phyloP scores from a whole-genome alignment of 202 grass and related monocot species.

The Dendrocalamus latiflorus region DNA sequence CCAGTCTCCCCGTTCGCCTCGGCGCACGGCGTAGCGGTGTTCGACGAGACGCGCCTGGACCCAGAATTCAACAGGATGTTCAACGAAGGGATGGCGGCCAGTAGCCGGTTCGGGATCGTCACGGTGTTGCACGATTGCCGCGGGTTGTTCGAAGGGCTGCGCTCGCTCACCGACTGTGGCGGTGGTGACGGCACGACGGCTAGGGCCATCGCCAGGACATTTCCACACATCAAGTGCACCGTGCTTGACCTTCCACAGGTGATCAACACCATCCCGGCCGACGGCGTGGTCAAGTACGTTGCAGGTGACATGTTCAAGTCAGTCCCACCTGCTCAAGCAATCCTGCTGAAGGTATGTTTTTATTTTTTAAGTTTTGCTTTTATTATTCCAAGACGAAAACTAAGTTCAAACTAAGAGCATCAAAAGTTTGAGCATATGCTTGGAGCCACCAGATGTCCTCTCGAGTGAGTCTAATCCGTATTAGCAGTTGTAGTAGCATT shows the following conservation, averaged over 20 bases:
- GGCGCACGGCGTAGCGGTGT: background rate
- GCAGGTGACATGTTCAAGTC: too few species aligned
- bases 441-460: too few species aligned
- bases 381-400: too few species aligned
- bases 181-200: conserved; percentile 20
- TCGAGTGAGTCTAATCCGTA: too few species aligned
- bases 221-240: background rate
- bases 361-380: too few species aligned
- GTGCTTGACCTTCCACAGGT: background rate
- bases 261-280: too few species aligned
- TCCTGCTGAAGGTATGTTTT: too few species aligned
- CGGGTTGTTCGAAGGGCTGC: background rate
- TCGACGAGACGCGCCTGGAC: background rate
- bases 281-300: too few species aligned
- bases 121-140: background rate
- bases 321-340: too few species aligned
- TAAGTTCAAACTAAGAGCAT: too few species aligned
- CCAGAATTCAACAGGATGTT: conserved; percentile 1
- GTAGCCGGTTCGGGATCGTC: background rate
- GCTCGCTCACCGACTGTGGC: conserved; percentile 2
- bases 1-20: background rate
- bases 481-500: too few species aligned
- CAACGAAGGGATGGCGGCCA: background rate
- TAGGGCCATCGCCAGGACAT: background rate
- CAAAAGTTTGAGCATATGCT: too few species aligned